Conservation (phyloP, 257 asterid species). For the Lithospermum erythrorhizon region DNA sequence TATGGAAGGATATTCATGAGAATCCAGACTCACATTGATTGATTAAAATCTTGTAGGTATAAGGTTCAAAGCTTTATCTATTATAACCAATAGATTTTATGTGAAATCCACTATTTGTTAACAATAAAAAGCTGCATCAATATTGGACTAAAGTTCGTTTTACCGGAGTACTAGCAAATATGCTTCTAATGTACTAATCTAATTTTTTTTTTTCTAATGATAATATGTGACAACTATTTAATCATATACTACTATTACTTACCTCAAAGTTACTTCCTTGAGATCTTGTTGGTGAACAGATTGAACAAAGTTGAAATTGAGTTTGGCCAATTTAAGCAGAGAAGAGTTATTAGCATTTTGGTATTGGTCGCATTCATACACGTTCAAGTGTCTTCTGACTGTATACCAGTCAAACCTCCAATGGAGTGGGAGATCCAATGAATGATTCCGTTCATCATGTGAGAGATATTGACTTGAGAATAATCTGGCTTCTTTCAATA, state of each 20-base stretch:
- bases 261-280: slow-evolving; percentile 39
- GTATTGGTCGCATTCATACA: slow-evolving; percentile 1
- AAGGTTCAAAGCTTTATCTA: too few relatives aligned
- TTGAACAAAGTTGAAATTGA: slow-evolving; percentile 53
- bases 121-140: too few relatives aligned
- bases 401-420: slow-evolving; percentile 43
- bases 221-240: too few relatives aligned
- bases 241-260: neutral
- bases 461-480: slow-evolving; percentile 1
- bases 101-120: too few relatives aligned
- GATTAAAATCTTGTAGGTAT: too few relatives aligned
- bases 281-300: slow-evolving; percentile 44
- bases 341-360: slow-evolving; percentile 1
- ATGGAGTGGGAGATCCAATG: slow-evolving; percentile 22
- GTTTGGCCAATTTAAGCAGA: slow-evolving; percentile 32
- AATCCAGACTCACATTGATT: too few relatives aligned
- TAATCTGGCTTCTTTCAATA: slow-evolving; percentile 18
- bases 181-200: too few relatives aligned
- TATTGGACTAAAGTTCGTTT: too few relatives aligned
- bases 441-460: neutral
- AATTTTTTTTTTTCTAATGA: too few relatives aligned
- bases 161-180: too few relatives aligned
- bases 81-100: too few relatives aligned
- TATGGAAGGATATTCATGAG: too few relatives aligned
- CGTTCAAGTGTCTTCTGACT: slow-evolving; percentile 23